These are phyloP conservation scores for Solanum chilense DNA, from an alignment of 257 asterid genomes.

Conservation along the genomic window DNA sequence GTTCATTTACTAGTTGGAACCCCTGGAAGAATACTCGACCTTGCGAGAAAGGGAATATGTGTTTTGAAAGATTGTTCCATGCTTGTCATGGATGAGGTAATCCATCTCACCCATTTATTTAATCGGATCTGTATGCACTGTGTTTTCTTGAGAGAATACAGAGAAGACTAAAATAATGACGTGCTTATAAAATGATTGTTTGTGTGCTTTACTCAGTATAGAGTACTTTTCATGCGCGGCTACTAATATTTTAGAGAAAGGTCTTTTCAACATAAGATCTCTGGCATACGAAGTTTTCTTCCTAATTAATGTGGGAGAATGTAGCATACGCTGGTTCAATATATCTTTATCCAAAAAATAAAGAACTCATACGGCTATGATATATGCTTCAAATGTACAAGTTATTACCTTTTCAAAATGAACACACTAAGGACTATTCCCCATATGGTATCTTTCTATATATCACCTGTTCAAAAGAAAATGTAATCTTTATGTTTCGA, in stretches of 20 bases:
- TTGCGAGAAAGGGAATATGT: conserved; percentile 64
- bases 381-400: neutral
- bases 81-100: conserved; percentile 86
- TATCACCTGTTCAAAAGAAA: neutral
- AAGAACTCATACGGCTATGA: neutral
- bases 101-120: neutral
- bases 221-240: neutral
- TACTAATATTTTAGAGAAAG: neutral
- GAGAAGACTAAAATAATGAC: neutral
- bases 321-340: neutral
- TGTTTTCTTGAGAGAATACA: neutral
- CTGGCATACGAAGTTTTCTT: neutral
- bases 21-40: conserved; percentile 93
- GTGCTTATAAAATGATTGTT: neutral
- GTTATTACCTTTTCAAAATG: neutral
- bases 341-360: neutral
- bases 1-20: conserved; percentile 93
- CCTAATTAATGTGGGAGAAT: neutral
- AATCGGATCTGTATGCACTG: neutral
- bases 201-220: neutral
- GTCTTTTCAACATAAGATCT: neutral
- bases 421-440: neutral
- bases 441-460: neutral
- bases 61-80: conserved; percentile 49
- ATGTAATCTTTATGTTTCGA: neutral